Percentiles rank a stretch among this genome's conserved stretches.
Conservation (phyloP, 345 rosid species). For the Mangifera indica region DNA sequence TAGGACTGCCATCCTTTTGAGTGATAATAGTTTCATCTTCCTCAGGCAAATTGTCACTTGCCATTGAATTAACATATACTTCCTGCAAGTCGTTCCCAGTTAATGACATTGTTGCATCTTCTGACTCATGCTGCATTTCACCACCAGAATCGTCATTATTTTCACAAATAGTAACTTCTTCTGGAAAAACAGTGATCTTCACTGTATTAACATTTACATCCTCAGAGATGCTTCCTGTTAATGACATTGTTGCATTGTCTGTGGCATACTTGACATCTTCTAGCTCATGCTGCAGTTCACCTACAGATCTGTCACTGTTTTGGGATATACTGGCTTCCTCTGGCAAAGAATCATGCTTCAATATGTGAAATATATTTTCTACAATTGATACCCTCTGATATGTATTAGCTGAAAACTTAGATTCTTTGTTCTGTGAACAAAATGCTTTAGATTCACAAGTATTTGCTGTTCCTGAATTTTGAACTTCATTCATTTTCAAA, state of each 20-base stretch:
- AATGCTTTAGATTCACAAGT: too few relatives aligned
- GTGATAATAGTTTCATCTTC: constrained; percentile 8
- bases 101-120: neutral
- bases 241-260: neutral
- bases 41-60: neutral
- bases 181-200: constrained; percentile 21
- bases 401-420: too few relatives aligned
- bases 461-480: too few relatives aligned
- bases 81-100: neutral
- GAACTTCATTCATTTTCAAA: too few relatives aligned
- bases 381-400: too few relatives aligned
- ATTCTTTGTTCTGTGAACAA: too few relatives aligned
- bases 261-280: neutral
- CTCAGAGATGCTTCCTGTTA: neutral
- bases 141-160: constrained; percentile 14
- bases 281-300: too few relatives aligned
- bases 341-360: too few relatives aligned
- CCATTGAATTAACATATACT: neutral
- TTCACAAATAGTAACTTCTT: constrained; percentile 28
- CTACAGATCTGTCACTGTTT: too few relatives aligned
- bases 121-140: constrained; percentile 21
- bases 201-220: neutral
- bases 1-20: neutral
- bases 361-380: constrained; percentile 14
- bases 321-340: too few relatives aligned